A percentile compares a stretch with the other conserved stretches of the same genome.
Evolutionary conservation across 305 asterid genomes (phyloP).

Genomic region (Coffea humblotiana): DNA sequence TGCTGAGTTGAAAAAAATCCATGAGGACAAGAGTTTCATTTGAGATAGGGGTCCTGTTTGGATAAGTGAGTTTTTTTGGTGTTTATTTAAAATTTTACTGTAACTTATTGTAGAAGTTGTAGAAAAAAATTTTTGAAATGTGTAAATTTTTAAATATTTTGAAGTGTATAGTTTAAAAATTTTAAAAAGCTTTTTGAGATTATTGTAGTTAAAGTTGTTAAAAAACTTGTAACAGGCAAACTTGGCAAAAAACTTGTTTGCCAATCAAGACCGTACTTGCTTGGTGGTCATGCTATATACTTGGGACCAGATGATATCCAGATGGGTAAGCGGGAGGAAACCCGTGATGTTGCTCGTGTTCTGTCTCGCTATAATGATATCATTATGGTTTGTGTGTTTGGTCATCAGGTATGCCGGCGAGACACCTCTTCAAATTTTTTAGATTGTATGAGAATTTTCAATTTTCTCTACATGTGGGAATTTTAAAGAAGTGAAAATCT

Average conservation of each 20-base stretch:
- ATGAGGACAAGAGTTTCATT: slow-evolving; percentile 2
- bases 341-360: slow-evolving; percentile 98
- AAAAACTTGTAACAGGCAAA: too few relatives aligned
- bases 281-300: slow-evolving; percentile 97
- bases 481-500: background rate
- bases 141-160: too few relatives aligned
- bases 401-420: slow-evolving; percentile 94
- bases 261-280: slow-evolving; percentile 32
- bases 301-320: slow-evolving; percentile 89
- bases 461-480: background rate
- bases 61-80: too few relatives aligned
- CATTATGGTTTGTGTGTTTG: slow-evolving; percentile 97
- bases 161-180: too few relatives aligned
- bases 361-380: slow-evolving; percentile 92
- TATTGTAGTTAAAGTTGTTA: too few relatives aligned
- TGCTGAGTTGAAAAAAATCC: too few relatives aligned
- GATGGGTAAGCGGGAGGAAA: slow-evolving; percentile 98
- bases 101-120: too few relatives aligned
- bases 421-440: slow-evolving; percentile 3
- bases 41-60: too few relatives aligned
- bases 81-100: too few relatives aligned
- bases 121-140: too few relatives aligned
- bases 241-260: too few relatives aligned
- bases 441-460: background rate
- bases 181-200: too few relatives aligned